Base-by-base conservation (phyloP, 495 filamentous ascomycete species). In the Cercophora sp. region DNA sequence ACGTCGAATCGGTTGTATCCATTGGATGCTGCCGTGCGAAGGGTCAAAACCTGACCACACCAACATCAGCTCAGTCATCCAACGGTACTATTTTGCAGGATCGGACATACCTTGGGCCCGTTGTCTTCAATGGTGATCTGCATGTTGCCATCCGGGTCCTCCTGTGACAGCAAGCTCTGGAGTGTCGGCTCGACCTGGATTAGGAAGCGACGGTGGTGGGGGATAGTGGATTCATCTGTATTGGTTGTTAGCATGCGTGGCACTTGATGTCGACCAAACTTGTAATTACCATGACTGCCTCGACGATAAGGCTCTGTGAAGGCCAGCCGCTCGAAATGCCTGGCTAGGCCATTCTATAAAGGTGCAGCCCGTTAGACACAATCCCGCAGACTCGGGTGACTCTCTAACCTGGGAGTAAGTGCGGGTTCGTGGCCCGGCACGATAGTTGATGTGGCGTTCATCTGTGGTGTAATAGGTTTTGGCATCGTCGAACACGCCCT, bases 81-180 rank as follows among this genome's bases (percentile, higher is more conserved):
- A n/a, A n/a, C n/a, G n/a, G n/a, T n/a, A n/a, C n/a, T n/a, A n/a
- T n/a, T n/a, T n/a, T n/a, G n/a, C n/a, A n/a, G n/a, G n/a, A n/a
- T n/a, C n/a, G n/a, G n/a, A 26, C 72, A 48, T 67, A 92, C 90
- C 84, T 98, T 98, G 16, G 93, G 93, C 10, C 93, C 93, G 51
- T 76, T 71, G 72, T 97, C 93, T 64, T 97, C 92, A 58, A 97
- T 94, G 4, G 93, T 97, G 63, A 98, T 98, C 68, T 96, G 89
- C 73, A 85, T 85, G 65, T 97, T 95, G 16, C 77, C 72, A 68
- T 98, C 90, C 3, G 90, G 91, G 60, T 97, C 93, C 64, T 98
- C 93, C 44, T 86, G 83, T 31, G 81, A 78, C 24, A 88, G 73
- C 22, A 98, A 76, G 22, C 75, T 78, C 40, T 85, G 72, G 16